Evolutionary conservation across 2,329 filamentous ascomycete species (phyloP).

Genomic region (Penicillium sp.): DNA sequence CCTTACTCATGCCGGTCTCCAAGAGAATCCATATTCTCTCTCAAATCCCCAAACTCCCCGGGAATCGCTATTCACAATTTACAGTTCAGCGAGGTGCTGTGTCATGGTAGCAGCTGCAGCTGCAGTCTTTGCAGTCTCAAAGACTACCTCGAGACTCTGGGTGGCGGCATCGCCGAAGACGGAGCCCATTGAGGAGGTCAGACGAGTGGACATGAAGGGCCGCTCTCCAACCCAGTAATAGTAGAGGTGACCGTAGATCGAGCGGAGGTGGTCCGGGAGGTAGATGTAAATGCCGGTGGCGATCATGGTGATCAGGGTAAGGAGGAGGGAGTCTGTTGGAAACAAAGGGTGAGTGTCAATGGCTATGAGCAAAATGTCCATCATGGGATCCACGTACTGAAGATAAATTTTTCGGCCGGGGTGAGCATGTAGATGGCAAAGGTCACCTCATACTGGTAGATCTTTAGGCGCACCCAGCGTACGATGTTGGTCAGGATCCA

Average conservation of each 20-base stretch:
- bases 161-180: constrained; percentile 39
- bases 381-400: constrained; percentile 67
- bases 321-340: constrained; percentile 79
- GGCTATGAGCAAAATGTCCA: neutral
- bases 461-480: constrained; percentile 89
- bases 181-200: constrained; percentile 39
- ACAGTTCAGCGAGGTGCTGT: constrained; percentile 39
- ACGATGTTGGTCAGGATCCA: constrained; percentile 60
- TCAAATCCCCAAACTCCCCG: constrained; percentile 6
- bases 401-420: constrained; percentile 92
- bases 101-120: constrained; percentile 45
- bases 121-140: constrained; percentile 52
- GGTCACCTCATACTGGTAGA: constrained; percentile 98
- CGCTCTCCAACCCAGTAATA: constrained; percentile 90
- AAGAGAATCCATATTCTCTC: constrained; percentile 3
- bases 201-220: constrained; percentile 40
- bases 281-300: constrained; percentile 87
- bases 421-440: constrained; percentile 98
- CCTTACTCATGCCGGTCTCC: neutral
- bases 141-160: constrained; percentile 50
- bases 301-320: constrained; percentile 85
- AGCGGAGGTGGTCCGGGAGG: constrained; percentile 85
- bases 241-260: constrained; percentile 81
- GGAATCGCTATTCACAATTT: constrained; percentile 17
- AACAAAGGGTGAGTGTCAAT: constrained; percentile 4